phyloP scores from a whole-genome alignment of 2,329 filamentous ascomycete genomes.

The Xylaria sp. region DNA sequence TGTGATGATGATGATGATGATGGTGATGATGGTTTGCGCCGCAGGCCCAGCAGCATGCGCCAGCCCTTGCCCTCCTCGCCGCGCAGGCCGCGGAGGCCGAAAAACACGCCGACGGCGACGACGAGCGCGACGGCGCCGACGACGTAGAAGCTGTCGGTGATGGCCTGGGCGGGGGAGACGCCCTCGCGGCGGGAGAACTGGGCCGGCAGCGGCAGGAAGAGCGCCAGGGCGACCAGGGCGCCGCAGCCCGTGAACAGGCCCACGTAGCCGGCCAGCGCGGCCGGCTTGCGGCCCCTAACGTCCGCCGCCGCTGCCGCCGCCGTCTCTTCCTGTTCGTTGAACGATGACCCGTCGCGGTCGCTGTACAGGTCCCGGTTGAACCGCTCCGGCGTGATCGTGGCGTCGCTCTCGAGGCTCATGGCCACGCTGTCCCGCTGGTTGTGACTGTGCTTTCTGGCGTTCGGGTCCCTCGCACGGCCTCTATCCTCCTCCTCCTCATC shows the following conservation, averaged over 20 bases:
- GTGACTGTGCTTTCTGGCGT: conserved; percentile 40
- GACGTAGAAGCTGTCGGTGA: conserved; percentile 85
- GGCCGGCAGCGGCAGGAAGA: conserved; percentile 88
- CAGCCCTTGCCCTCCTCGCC: conserved; percentile 82
- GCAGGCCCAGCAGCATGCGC: conserved; percentile 55
- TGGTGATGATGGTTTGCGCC: conserved; percentile 2
- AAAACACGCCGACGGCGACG: conserved; percentile 74
- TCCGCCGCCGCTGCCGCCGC: conserved; percentile 26
- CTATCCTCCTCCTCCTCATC: too few species aligned
- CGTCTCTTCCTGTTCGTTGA: too few species aligned
- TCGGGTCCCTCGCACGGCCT: too few species aligned
- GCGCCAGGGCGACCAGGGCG: conserved; percentile 76
- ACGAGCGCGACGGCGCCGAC: conserved; percentile 73
- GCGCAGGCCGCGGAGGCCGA: conserved; percentile 70
- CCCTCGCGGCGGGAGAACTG: conserved; percentile 72
- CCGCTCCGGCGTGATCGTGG: conserved; percentile 72
- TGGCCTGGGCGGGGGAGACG: conserved; percentile 72
- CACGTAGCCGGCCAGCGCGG: conserved; percentile 80
- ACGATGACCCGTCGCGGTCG: too few species aligned
- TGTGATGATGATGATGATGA: neutral
- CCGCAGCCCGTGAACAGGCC: conserved; percentile 92
- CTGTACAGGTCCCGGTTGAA: conserved; percentile 47
- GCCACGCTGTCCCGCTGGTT: conserved; percentile 60
- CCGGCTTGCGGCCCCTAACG: conserved; percentile 48
- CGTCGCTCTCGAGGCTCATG: conserved; percentile 71